A percentile compares a stretch with the other conserved stretches of the same genome.
Conservation (phyloP, 2,329 filamentous ascomycete species). For the Pseudogymnoascus sp. region DNA sequence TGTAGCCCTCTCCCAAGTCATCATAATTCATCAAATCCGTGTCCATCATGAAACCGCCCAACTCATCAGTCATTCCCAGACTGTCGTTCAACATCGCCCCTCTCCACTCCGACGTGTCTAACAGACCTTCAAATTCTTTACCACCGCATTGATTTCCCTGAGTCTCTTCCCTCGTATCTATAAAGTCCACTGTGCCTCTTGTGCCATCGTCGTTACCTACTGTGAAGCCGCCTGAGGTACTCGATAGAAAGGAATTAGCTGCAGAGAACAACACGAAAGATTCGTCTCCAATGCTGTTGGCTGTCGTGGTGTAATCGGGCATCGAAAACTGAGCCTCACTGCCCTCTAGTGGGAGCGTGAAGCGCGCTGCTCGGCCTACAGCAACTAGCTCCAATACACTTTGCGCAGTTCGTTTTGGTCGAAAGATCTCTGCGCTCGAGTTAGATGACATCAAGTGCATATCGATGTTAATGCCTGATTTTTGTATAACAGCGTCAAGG, state of each 20-base stretch:
- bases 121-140: background rate
- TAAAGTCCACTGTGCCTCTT: background rate
- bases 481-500: constrained; percentile 75
- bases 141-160: background rate
- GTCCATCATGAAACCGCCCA: background rate
- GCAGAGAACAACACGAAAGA: background rate
- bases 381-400: constrained; percentile 2
- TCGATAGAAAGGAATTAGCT: background rate
- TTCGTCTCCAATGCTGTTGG: background rate
- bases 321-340: background rate
- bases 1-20: background rate
- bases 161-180: background rate
- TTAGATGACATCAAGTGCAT: background rate
- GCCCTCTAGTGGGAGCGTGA: background rate
- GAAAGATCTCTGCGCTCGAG: background rate
- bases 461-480: constrained; percentile 53
- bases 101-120: background rate
- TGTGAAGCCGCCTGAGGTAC: background rate
- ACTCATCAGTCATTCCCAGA: background rate
- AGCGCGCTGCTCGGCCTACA: background rate
- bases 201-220: background rate
- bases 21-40: background rate
- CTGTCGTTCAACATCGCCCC: background rate
- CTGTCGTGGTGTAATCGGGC: background rate
- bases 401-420: background rate